Percentiles rank a stretch among this genome's conserved stretches.
Conservation (phyloP, 2,329 filamentous ascomycete species). For the Pseudogymnoascus sp. region DNA sequence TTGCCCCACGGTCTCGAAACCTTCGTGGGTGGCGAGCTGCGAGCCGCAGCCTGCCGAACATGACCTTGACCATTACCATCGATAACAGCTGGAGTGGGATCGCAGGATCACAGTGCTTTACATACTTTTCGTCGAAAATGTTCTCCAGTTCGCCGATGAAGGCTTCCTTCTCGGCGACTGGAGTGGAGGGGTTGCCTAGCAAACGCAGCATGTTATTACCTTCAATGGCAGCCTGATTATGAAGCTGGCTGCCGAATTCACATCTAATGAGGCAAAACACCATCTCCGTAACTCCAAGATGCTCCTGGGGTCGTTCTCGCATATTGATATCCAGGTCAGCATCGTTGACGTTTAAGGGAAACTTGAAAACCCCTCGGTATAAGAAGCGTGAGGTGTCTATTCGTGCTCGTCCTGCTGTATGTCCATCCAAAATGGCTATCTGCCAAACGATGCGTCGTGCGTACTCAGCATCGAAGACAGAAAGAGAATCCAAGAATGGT, state of each 20-base stretch:
- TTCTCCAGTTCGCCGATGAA: constrained; percentile 24
- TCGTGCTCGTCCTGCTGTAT: constrained; percentile 46
- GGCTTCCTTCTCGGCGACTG: constrained; percentile 19
- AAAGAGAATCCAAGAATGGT: constrained; percentile 21
- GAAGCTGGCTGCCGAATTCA: constrained; percentile 23
- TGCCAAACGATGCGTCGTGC: constrained; percentile 54
- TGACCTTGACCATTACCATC: constrained; percentile 22
- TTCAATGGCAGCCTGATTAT: not conserved
- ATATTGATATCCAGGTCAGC: constrained; percentile 37
- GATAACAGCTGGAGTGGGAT: constrained; percentile 31
- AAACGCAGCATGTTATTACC: not conserved
- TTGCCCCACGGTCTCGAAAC: constrained; percentile 23
- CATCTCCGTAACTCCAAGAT: constrained; percentile 39
- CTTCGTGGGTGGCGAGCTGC: constrained; percentile 28
- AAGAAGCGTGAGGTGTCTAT: constrained; percentile 35
- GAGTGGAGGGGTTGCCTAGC: not conserved
- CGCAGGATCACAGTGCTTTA: constrained; percentile 34
- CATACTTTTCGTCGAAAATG: constrained; percentile 33
- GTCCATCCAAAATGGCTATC: constrained; percentile 51
- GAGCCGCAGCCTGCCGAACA: constrained; percentile 25
- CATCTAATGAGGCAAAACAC: constrained; percentile 29
- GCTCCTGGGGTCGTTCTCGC: constrained; percentile 32
- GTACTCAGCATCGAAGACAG: constrained; percentile 49
- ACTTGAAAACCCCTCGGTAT: constrained; percentile 37
- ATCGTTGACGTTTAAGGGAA: constrained; percentile 47